These are phyloP conservation scores for Epichloe typhina DNA, from an alignment of 2,329 filamentous ascomycete species.

Conservation along the genomic window DNA sequence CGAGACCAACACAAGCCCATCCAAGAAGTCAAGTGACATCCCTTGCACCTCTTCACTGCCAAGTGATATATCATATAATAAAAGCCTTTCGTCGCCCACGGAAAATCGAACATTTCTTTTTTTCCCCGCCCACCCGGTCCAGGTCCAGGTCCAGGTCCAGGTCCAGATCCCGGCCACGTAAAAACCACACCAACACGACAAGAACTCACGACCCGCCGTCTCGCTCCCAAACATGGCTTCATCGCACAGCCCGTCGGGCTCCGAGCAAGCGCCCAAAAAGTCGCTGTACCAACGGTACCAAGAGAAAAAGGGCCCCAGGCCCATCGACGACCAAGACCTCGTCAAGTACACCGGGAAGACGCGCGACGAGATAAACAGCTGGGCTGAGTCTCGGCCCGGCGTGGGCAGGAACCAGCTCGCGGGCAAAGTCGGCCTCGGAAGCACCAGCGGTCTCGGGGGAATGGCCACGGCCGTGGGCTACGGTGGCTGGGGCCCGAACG, in stretches of 20 bases:
- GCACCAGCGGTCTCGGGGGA: conserved; percentile 18
- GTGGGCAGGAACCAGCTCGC: conserved; percentile 27
- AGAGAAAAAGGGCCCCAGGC: conserved; percentile 18
- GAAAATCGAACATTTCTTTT: too few relatives aligned
- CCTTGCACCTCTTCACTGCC: too few relatives aligned
- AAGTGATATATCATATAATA: too few relatives aligned
- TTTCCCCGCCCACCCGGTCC: too few relatives aligned
- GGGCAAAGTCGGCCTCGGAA: conserved; percentile 19
- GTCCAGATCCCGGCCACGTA: not conserved
- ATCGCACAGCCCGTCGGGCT: not conserved
- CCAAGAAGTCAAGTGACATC: too few relatives aligned
- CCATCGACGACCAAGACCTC: conserved; percentile 26
- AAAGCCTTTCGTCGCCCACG: too few relatives aligned
- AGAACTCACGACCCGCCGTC: too few relatives aligned
- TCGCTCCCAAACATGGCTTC: conserved; percentile 3
- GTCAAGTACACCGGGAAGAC: conserved; percentile 27
- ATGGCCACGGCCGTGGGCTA: conserved; percentile 15
- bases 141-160: too few relatives aligned
- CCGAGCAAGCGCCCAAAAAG: conserved; percentile 12
- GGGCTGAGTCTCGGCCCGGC: conserved; percentile 25
- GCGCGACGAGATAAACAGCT: conserved; percentile 20
- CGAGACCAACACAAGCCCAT: too few relatives aligned
- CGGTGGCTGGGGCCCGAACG: conserved; percentile 22
- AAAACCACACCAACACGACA: not conserved
- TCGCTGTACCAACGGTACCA: conserved; percentile 20